A percentile compares a stretch with the other conserved stretches of the same genome.
phyloP scores from a whole-genome alignment of 78 protist genomes.

The Dictyostelium intermedium region DNA sequence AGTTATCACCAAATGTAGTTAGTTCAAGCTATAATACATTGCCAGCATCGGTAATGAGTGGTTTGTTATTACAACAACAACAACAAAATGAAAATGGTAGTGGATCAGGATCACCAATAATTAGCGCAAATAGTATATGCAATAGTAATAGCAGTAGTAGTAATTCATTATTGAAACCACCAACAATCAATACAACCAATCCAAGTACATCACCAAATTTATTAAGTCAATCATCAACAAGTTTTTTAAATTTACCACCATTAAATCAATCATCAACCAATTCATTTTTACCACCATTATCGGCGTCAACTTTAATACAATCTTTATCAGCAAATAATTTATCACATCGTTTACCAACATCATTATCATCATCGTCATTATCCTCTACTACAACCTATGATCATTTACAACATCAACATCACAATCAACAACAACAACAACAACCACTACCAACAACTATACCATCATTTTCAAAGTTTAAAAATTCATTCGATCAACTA shows the following conservation, averaged over 20 bases:
- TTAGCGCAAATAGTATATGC: neutral
- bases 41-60: neutral
- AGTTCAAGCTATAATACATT: slow-evolving; percentile 14
- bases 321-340: neutral
- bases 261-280: neutral
- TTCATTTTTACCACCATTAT: neutral
- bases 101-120: neutral
- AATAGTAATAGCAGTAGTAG: neutral
- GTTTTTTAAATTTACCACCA: neutral
- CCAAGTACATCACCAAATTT: neutral
- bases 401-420: neutral
- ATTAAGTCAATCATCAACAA: neutral
- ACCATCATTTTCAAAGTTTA: slow-evolving; percentile 38
- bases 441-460: neutral
- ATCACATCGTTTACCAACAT: neutral
- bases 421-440: neutral
- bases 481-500: slow-evolving; percentile 15
- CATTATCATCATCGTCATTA: neutral
- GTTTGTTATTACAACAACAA: neutral
- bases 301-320: neutral
- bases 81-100: neutral
- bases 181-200: neutral
- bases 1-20: neutral
- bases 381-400: neutral
- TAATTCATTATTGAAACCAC: neutral